These are phyloP conservation scores for Geotrichum restrictum DNA, from an alignment of 1,139 yeast species.

Conservation along the genomic window DNA sequence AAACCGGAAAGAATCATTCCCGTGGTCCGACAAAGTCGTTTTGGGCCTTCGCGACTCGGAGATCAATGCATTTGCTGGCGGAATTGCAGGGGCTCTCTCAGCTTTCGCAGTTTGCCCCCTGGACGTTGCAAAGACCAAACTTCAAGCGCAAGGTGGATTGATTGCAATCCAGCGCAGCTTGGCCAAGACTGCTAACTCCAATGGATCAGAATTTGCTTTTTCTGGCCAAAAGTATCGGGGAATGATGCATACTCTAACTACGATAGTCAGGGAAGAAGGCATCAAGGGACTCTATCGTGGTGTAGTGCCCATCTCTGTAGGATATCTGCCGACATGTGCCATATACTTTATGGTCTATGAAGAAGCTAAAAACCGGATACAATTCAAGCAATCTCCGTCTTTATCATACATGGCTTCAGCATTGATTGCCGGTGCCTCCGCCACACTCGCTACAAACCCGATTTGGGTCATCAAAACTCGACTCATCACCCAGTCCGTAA, in stretches of 20 bases:
- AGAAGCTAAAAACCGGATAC: constrained; percentile 50
- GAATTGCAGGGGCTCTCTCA: constrained; percentile 83
- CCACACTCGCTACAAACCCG: constrained; percentile 88
- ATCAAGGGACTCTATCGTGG: constrained; percentile 83
- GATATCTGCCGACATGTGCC: constrained; percentile 97
- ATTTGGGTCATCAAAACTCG: constrained; percentile 97
- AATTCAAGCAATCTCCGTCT: constrained; percentile 41
- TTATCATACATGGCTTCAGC: constrained; percentile 73
- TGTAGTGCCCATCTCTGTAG: constrained; percentile 81
- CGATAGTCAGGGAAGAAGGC: constrained; percentile 75
- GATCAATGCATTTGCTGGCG: constrained; percentile 72
- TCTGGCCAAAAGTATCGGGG: constrained; percentile 49
- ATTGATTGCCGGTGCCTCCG: constrained; percentile 80
- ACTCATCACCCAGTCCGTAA: constrained; percentile 66
- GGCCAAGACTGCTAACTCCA: constrained; percentile 15
- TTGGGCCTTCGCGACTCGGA: constrained; percentile 38
- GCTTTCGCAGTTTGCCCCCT: constrained; percentile 91
- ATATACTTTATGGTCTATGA: constrained; percentile 90
- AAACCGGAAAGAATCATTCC: neutral
- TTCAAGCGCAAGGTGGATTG: constrained; percentile 88
- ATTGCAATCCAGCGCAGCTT: constrained; percentile 23
- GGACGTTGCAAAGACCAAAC: constrained; percentile 87
- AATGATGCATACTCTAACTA: constrained; percentile 54
- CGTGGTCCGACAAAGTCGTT: constrained; percentile 1
- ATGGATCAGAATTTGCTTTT: constrained; percentile 10